phyloP scores from a whole-genome alignment of 169 alveolate species.

The Theileria orientalis region DNA sequence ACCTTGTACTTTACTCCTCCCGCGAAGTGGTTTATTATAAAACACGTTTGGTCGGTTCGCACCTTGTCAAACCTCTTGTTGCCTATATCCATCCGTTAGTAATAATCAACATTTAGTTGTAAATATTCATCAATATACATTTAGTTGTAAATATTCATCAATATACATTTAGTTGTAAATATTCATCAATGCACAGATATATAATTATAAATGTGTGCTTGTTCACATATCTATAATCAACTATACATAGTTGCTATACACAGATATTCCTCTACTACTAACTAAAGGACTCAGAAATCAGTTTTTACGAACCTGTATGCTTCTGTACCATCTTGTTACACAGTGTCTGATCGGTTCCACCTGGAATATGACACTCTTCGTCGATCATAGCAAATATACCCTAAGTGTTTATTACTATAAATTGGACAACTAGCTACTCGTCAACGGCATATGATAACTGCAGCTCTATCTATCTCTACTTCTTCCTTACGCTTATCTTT shows the following conservation, averaged over 20 bases:
- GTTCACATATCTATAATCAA: neutral
- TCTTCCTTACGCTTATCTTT: constrained; percentile 31
- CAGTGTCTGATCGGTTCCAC: constrained; percentile 84
- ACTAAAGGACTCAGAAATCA: too few relatives aligned
- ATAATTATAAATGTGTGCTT: neutral
- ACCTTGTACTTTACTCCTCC: constrained; percentile 92
- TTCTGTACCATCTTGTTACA: constrained; percentile 77
- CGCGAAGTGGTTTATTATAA: constrained; percentile 93
- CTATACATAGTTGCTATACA: too few relatives aligned
- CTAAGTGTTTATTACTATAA: constrained; percentile 11
- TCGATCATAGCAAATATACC: constrained; percentile 91
- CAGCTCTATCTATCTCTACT: neutral
- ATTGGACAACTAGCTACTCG: neutral
- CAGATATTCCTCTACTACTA: too few relatives aligned
- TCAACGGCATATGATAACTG: too few relatives aligned
- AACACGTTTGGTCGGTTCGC: constrained; percentile 78
- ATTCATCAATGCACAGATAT: too few relatives aligned
- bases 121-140: too few relatives aligned
- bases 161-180: too few relatives aligned
- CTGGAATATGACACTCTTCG: constrained; percentile 90
- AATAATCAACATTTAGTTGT: too few relatives aligned
- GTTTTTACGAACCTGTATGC: constrained; percentile 64
- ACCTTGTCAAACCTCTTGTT: constrained; percentile 77
- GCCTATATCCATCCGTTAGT: too few relatives aligned
- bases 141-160: too few relatives aligned